Base-by-base conservation (phyloP, 257 asterid species). In the Solanum pimpinellifolium region DNA sequence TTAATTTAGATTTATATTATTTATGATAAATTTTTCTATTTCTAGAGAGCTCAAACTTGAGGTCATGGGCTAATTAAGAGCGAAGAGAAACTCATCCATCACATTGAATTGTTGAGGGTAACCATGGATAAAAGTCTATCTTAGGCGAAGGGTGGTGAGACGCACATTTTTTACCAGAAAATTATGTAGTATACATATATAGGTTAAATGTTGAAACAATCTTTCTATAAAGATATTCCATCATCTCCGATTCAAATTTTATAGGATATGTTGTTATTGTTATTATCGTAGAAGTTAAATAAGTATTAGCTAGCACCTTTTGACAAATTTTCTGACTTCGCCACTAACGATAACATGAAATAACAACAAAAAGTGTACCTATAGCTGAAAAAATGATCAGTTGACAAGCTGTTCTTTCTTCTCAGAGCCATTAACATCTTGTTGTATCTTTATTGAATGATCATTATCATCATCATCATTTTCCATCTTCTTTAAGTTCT, bases 401-500 rank as follows among this genome's bases (percentile, higher is more conserved):
- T 90, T 93, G 86, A 92, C 95, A 56, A 93, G 91, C 91, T 94
- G 95, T 86, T 93, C 98, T 83, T 90, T 91, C 85, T 95, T 94
- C 37, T 90, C 76, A 82, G 92, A 75, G 76, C 80, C 83, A 78
- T 89, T 89, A 6, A 88, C 80, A 21, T 93, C 93, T 82, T 90
- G 85, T 81, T 94, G 95, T 84, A 92, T 88, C 56, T 91, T 89
- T 46, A 91, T 88, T 90, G 29, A 90, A 56, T 70, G 89, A 42
- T 37, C 90, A 70, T 31, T 23, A 68, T 65, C 33, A 56, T 62
- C 72, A 25, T 69, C 77, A 33, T 70, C 77, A 82, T 87, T 93
- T 87, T 93, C 98, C 92, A 94, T 89, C 88, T 96, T 95, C 93
- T 95, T 95, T 87, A 91, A 11, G 83, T 91, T 94, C 87, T 95